phyloP scores from a whole-genome alignment of 371 early-diverging fungal species.

The Coemansia sp. region DNA sequence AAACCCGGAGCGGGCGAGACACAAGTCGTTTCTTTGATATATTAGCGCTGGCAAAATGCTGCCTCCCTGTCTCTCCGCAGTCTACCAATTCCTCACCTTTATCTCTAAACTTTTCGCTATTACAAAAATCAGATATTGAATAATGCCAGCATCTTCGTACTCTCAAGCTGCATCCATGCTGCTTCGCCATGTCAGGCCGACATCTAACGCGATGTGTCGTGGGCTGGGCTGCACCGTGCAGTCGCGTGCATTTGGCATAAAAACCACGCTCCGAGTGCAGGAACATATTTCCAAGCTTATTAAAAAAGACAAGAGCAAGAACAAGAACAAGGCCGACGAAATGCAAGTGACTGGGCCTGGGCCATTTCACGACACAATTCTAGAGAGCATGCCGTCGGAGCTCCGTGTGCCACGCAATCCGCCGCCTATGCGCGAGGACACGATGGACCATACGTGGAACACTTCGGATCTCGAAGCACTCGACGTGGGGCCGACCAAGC shows the following conservation, averaged over 20 bases:
- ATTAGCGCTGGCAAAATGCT: not conserved
- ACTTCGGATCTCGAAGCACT: constrained; percentile 63
- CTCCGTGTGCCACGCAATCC: constrained; percentile 53
- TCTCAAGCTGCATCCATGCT: not conserved
- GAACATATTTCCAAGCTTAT: constrained; percentile 35
- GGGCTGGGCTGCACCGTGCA: constrained; percentile 15
- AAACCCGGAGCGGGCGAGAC: not conserved
- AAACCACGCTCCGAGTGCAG: constrained; percentile 42
- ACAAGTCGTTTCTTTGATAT: not conserved
- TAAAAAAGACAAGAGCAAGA: constrained; percentile 12
- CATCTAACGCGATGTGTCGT: not conserved
- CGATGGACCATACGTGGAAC: constrained; percentile 56
- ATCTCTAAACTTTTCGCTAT: not conserved
- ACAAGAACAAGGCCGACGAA: not conserved
- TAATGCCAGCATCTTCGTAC: not conserved
- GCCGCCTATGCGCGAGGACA: constrained; percentile 69
- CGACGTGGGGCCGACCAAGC: constrained; percentile 63
- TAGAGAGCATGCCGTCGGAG: constrained; percentile 38
- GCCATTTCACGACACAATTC: constrained; percentile 22
- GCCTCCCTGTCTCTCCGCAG: not conserved
- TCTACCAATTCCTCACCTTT: not conserved
- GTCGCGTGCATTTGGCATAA: constrained; percentile 41
- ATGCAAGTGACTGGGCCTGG: constrained; percentile 26
- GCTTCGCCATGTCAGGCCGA: constrained; percentile 9
- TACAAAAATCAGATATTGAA: not conserved